Evolutionary conservation across 352 stramenopile species (phyloP), one percentile per base, ranked within the genome.

Genomic region (Pythium periplocum): DNA sequence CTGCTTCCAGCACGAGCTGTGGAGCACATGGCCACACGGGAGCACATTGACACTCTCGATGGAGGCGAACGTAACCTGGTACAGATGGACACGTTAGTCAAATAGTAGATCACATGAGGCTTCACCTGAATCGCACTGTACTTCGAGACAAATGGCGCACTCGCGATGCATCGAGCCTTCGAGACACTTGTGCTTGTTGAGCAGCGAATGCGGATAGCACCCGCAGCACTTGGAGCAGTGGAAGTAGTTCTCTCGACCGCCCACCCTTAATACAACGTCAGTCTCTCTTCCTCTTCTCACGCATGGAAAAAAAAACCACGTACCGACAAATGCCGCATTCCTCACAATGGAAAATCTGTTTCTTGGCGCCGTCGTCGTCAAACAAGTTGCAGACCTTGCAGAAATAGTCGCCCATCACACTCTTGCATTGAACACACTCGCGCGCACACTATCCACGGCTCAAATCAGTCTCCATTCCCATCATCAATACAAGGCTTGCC

Each of bases 131-230:
- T 34, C 26, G 10, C 3, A 57, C 2, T 32, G 45, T 51, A 85
- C 79, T 55, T 93, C 78, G 34, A 90, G 68, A 56, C 82, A 93
- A 66, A 93, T 89, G 40, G 79, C 75, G 46, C 82, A 93, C 54
- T 90, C 78, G 50, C 76, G 78, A 57, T 87, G 77, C 82, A 93
- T 93, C 11, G 82, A 86, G 39, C 69, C 75, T 56, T 88, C 69
- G 36, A 93, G 62, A 72, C 82, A 93, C 51, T 78, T 83, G 76
- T 93, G 82, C 50, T 83, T 86, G 60, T 73, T 65, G 53, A 75
- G 62, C 33, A 88, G 62, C 42, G 75, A 83, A 52, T 82, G 72
- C 48, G 82, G 75, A 51, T 90, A 93, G 66, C 82, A 93, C 2
- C 82, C 82, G 48, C 78, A 88, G 59, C 82, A 93, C 55, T 68